Percentiles rank a stretch among this genome's conserved stretches.
Evolutionary conservation across 257 asterid species (phyloP).

Genomic region (Phtheirospermum japonicum): DNA sequence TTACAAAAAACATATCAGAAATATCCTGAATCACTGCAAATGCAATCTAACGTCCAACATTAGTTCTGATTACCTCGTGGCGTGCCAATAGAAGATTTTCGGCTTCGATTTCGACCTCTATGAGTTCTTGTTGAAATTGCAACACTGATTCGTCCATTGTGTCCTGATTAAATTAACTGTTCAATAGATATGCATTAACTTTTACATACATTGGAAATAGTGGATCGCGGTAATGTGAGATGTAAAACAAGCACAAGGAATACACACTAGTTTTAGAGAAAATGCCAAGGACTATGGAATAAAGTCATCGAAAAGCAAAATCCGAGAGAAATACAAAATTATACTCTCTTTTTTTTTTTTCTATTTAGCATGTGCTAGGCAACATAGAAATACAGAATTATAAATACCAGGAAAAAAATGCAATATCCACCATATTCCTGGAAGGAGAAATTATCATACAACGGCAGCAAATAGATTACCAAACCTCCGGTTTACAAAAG

Average conservation of each 20-base stretch:
- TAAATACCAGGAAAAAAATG: too few relatives aligned
- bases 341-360: background rate
- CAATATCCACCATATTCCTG: too few relatives aligned
- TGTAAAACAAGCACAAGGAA: slow-evolving; percentile 10
- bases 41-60: slow-evolving; percentile 15
- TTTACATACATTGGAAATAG: slow-evolving; percentile 12
- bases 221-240: background rate
- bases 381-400: background rate
- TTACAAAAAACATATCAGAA: background rate
- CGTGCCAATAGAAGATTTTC: slow-evolving; percentile 71
- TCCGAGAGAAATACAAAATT: background rate
- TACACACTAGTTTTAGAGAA: slow-evolving; percentile 2
- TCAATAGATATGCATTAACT: slow-evolving; percentile 8
- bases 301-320: background rate
- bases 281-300: background rate
- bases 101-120: slow-evolving; percentile 75
- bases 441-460: too few relatives aligned
- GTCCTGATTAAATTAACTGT: background rate
- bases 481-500: background rate
- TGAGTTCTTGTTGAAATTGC: slow-evolving; percentile 48
- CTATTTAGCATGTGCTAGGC: background rate
- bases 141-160: slow-evolving; percentile 57
- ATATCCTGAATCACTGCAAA: background rate
- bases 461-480: too few relatives aligned
- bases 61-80: slow-evolving; percentile 59